These are phyloP conservation scores for Nematocida homosporus DNA, from an alignment of 371 early-diverging fungal genomes.

Conservation along the genomic window DNA sequence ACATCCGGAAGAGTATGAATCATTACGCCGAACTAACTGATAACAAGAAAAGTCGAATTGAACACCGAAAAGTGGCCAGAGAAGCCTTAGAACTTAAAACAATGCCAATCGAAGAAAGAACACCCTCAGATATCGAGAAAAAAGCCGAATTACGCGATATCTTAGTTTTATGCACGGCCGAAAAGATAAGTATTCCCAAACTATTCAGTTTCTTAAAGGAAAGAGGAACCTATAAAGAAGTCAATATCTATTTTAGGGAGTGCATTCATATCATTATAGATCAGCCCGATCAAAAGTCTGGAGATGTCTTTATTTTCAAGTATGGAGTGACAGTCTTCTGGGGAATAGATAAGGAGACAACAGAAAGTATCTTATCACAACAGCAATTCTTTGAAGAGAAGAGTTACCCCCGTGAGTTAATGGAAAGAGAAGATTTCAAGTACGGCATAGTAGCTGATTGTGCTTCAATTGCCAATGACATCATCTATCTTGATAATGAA, in stretches of 20 bases:
- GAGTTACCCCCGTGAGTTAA: constrained; percentile 54
- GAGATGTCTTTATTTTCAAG: constrained; percentile 66
- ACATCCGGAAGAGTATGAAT: constrained; percentile 15
- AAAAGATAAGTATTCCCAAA: constrained; percentile 63
- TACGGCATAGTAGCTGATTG: constrained; percentile 66
- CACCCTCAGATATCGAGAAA: constrained; percentile 49
- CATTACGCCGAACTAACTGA: constrained; percentile 38
- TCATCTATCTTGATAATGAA: constrained; percentile 67
- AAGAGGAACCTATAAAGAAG: constrained; percentile 55
- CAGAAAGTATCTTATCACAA: constrained; percentile 60
- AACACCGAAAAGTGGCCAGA: constrained; percentile 55
- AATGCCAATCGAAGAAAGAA: constrained; percentile 40
- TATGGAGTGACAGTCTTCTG: constrained; percentile 68
- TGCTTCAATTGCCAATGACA: constrained; percentile 66
- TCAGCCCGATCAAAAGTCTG: constrained; percentile 36
- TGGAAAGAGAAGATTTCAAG: constrained; percentile 67
- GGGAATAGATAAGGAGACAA: constrained; percentile 63
- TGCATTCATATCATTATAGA: constrained; percentile 62
- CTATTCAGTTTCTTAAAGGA: constrained; percentile 62
- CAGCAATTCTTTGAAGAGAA: constrained; percentile 64
- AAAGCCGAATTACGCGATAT: constrained; percentile 61
- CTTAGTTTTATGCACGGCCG: constrained; percentile 68
- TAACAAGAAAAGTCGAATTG: constrained; percentile 46
- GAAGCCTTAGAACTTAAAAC: constrained; percentile 66
- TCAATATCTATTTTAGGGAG: constrained; percentile 67